Conservation (phyloP, 2,329 filamentous ascomycete species). For the Didymella exigua region DNA sequence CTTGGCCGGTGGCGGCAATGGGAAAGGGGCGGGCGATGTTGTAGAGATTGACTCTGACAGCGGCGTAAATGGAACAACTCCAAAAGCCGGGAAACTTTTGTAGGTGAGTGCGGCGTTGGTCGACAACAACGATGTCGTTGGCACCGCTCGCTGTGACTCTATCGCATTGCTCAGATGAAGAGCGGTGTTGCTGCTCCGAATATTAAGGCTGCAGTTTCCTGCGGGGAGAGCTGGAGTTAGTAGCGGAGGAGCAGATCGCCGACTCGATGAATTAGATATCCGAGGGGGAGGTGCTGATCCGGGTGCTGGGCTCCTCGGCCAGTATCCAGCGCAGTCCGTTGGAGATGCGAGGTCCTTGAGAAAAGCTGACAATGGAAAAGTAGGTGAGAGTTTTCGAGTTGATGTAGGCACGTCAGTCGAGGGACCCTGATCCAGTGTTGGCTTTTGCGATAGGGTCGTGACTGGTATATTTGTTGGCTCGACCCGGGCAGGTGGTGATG, state of each 20-base stretch:
- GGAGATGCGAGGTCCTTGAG: slow-evolving; percentile 13
- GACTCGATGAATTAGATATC: not conserved
- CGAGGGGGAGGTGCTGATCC: not conserved
- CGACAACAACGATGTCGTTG: slow-evolving; percentile 5
- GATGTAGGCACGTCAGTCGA: not conserved
- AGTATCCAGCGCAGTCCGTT: not conserved
- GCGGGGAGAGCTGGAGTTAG: not conserved
- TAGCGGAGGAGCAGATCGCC: not conserved
- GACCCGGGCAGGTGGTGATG: not conserved
- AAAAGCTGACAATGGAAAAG: slow-evolving; percentile 27
- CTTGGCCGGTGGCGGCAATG: not conserved
- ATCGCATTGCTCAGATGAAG: slow-evolving; percentile 1
- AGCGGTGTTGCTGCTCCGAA: not conserved
- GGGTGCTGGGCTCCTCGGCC: not conserved
- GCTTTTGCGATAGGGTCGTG: slow-evolving; percentile 2
- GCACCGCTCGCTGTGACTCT: not conserved
- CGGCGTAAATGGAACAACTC: not conserved
- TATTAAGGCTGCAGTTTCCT: slow-evolving; percentile 3
- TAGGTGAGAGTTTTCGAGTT: not conserved
- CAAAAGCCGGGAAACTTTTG: not conserved
- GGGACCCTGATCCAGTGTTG: not conserved
- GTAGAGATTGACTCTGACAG: not conserved
- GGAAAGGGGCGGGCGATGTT: not conserved
- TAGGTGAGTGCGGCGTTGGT: not conserved
- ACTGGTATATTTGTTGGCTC: not conserved